These are phyloP conservation scores for Adansonia digitata DNA, from an alignment of 345 rosid genomes.

Conservation along the genomic window DNA sequence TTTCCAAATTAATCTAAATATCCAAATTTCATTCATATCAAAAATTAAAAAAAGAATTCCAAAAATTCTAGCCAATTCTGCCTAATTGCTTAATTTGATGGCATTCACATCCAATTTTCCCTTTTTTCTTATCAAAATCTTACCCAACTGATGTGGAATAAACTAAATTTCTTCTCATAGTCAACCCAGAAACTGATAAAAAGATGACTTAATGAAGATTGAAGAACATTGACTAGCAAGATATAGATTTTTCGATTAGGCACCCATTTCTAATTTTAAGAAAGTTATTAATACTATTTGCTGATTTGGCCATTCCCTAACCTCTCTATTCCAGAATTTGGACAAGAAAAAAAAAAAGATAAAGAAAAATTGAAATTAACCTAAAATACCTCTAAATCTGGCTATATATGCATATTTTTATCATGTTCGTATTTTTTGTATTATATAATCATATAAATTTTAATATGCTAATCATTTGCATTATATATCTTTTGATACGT, in stretches of 20 bases:
- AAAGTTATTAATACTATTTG: neutral
- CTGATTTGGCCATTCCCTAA: neutral
- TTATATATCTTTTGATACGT: too few species aligned
- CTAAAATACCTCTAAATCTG: too few species aligned
- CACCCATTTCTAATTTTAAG: neutral
- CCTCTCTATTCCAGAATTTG: neutral
- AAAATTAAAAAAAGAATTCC: neutral
- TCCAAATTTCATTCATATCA: neutral
- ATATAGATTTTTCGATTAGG: neutral
- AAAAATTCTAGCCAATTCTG: neutral
- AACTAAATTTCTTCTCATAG: neutral
- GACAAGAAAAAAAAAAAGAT: neutral
- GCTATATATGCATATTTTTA: too few species aligned
- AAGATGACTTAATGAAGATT: neutral
- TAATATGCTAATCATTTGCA: too few species aligned
- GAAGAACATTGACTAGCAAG: neutral
- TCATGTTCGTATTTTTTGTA: too few species aligned
- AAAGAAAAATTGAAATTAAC: neutral
- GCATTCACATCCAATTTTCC: neutral
- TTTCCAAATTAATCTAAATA: neutral
- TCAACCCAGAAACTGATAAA: neutral
- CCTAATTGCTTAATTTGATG: neutral
- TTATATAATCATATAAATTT: too few species aligned
- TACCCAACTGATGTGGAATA: neutral
- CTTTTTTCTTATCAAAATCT: neutral